Evolutionary conservation across 2,329 filamentous ascomycete species (phyloP).

Genomic region (Penicillium decumbens): DNA sequence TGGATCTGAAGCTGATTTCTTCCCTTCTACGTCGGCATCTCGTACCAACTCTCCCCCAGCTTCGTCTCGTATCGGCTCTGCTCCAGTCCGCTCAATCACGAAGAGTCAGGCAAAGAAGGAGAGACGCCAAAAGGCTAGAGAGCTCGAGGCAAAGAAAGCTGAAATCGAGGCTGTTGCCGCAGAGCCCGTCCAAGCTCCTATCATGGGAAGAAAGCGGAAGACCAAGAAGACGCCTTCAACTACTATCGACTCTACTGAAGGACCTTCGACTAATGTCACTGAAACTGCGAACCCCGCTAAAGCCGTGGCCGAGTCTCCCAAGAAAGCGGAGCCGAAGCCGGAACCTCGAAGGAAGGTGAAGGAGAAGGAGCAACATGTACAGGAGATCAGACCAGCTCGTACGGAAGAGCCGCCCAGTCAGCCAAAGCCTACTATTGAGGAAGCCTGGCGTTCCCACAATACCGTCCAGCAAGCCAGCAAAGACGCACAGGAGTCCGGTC

Average conservation of each 20-base stretch:
- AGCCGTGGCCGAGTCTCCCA: constrained; percentile 8
- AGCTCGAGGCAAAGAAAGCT: constrained; percentile 42
- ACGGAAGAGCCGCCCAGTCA: constrained; percentile 18
- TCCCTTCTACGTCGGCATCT: constrained; percentile 57
- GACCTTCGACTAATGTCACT: constrained; percentile 7
- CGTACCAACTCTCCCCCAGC: constrained; percentile 55
- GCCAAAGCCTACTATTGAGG: constrained; percentile 11
- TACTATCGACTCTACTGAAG: constrained; percentile 18
- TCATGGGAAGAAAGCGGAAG: constrained; percentile 60
- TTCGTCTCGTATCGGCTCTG: constrained; percentile 53
- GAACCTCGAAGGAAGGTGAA: constrained; percentile 25
- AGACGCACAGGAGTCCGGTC: constrained; percentile 35
- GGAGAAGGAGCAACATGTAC: constrained; percentile 21
- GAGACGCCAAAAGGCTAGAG: constrained; percentile 47
- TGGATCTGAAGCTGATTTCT: constrained; percentile 55
- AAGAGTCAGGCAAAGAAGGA: constrained; percentile 62
- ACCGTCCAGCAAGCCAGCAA: constrained; percentile 39
- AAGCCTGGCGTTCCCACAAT: constrained; percentile 37
- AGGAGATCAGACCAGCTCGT: constrained; percentile 19
- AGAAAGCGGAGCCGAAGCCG: constrained; percentile 23
- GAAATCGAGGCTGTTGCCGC: constrained; percentile 40
- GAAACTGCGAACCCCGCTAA: constrained; percentile 20
- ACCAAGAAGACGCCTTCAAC: constrained; percentile 43
- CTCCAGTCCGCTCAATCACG: constrained; percentile 55
- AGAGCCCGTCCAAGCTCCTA: constrained; percentile 56